Evolutionary conservation across 805 yeast genomes (phyloP), one percentile per base, ranked within the genome.

Genomic region (Wickerhamomyces bisporus): DNA sequence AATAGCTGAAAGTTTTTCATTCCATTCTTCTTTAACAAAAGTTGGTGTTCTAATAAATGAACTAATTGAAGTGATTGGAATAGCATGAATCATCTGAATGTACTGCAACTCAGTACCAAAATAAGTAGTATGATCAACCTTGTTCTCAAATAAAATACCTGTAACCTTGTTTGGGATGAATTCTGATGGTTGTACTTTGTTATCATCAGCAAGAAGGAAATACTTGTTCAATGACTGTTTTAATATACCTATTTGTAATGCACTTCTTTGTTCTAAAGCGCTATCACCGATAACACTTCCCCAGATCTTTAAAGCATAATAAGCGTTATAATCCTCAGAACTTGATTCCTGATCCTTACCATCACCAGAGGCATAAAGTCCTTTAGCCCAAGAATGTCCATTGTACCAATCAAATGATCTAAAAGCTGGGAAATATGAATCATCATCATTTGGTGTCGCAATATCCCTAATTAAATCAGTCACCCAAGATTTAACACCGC

Each of bases 301-400:
- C 76, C 79, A 81, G 26, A 83, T 58, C 51, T 79, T 80, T 64
- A 81, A 65, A 2, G 81, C 87, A 53, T 79, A 80, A 3, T 76
- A 71, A 38, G 81, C 78, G 52, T 83, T 82, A 45, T 81, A 81
- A 56, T 83, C 89, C 55, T 83, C 89, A 11, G 85, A 77, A 16
- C 79, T 72, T 0, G 85, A 77, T 58, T 83, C 89, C 56, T 83
- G 79, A 57, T 82, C 85, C 48, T 79, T 79, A 21, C 91, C 89
- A 58, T 83, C 89, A 7, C 84, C 85, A 43, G 79, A 70, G 25
- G 75, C 70, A 49, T 75, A 79, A 15, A 82, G 65, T 3, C 91
- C 89, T 52, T 79, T 79, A 1, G 89, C 91, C 76, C 82, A 81
- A 0, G 88, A 80, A 54, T 83, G 89, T 1, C 91, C 91, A 50